Evolutionary conservation across 768 basidiomycete genomes (phyloP).

Genomic region (Ramaria sp.): DNA sequence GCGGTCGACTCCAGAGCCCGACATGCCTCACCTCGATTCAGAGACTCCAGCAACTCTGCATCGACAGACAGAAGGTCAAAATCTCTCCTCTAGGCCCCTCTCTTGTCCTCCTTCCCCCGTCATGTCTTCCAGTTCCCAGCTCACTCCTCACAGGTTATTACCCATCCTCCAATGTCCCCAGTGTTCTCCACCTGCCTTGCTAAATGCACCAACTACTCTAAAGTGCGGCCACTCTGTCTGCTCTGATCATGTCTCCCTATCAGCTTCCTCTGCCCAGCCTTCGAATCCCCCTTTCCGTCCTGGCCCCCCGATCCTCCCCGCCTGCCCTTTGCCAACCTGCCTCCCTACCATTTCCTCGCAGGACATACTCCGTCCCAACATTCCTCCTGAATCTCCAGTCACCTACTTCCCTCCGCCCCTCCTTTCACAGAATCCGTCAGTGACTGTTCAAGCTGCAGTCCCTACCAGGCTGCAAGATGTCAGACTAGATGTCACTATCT

Average conservation of each 20-base stretch:
- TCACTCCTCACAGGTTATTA: conserved; percentile 18
- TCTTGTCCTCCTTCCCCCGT: conserved; percentile 7
- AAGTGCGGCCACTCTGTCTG: conserved; percentile 83
- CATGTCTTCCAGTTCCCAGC: not conserved
- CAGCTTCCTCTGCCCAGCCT: conserved; percentile 13
- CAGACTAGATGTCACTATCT: conserved; percentile 44
- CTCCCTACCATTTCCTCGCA: conserved; percentile 12
- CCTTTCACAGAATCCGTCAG: conserved; percentile 14
- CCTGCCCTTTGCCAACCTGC: conserved; percentile 29
- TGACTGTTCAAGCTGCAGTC: conserved; percentile 14
- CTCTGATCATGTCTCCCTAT: conserved; percentile 32
- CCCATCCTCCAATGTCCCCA: conserved; percentile 42
- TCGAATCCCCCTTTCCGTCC: conserved; percentile 9
- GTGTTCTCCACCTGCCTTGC: conserved; percentile 29
- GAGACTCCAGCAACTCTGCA: not conserved
- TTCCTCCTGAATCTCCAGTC: conserved; percentile 30
- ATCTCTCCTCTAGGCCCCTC: conserved; percentile 2
- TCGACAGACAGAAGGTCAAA: not conserved
- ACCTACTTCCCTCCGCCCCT: conserved; percentile 23
- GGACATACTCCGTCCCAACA: conserved; percentile 21
- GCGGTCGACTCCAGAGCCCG: not conserved
- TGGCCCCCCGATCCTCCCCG: conserved; percentile 14
- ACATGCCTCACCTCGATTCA: not conserved
- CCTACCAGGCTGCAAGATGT: conserved; percentile 11
- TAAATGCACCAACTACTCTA: conserved; percentile 43